Conservation (phyloP, 2,329 filamentous ascomycete species). For the Sordariomycetes sp. region DNA sequence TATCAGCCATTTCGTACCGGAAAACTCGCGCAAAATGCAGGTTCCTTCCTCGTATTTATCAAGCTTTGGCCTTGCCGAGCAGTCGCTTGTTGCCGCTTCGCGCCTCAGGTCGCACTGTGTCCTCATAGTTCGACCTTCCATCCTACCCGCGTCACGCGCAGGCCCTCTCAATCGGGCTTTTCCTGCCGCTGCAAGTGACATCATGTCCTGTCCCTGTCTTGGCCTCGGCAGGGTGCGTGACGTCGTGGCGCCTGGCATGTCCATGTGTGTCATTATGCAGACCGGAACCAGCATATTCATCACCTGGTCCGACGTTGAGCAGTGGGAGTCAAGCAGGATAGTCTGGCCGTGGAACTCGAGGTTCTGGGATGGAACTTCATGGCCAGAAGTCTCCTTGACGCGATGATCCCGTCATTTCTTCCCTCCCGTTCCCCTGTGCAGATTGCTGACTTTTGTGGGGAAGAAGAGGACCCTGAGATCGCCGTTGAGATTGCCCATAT, state of each 20-base stretch:
- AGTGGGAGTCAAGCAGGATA: too few relatives aligned
- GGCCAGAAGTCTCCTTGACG: neutral
- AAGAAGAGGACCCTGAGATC: neutral
- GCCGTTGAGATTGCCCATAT: neutral
- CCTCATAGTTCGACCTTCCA: neutral
- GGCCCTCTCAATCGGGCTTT: neutral
- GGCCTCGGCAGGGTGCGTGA: neutral
- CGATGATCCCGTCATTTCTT: neutral
- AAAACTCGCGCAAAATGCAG: too few relatives aligned
- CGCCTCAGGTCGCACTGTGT: neutral
- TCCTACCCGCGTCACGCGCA: slow-evolving; percentile 14
- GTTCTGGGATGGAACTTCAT: too few relatives aligned
- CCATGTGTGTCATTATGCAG: neutral
- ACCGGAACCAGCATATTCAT: neutral
- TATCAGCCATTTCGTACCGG: too few relatives aligned
- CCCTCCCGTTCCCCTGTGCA: neutral
- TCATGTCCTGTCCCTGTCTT: neutral
- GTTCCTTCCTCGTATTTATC: too few relatives aligned
- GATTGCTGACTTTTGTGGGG: neutral
- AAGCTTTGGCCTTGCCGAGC: too few relatives aligned
- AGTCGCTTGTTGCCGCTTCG: too few relatives aligned
- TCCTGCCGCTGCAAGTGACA: neutral
- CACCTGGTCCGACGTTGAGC: too few relatives aligned
- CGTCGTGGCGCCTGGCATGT: neutral
- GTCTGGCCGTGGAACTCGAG: too few relatives aligned